Evolutionary conservation across 768 basidiomycete genomes (phyloP), one percentile per base, ranked within the genome.

Genomic region (Rubroboletus pulcherrimus): DNA sequence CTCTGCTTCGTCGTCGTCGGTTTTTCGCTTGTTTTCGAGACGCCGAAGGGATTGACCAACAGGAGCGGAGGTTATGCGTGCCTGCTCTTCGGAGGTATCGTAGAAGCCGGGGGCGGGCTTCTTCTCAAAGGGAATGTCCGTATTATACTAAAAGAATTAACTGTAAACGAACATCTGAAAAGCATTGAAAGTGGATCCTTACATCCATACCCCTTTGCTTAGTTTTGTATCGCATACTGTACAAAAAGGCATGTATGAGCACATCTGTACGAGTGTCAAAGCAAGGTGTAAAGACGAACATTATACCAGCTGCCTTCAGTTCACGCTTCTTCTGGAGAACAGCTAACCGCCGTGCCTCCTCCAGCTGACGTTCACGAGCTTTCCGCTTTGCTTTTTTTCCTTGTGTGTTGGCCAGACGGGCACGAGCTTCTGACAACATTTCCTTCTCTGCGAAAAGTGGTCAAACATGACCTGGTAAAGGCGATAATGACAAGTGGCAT

Each of bases 331-430:
- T 99, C 71, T 98, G 97, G 51, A 99, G 74, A 35, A 96, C 91
- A 9, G 97, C 97, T 41, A 99, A 75, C 24, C 97, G 81, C 50
- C 96, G 78, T 2, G 97, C 97, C 68, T 99, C 97, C 69, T 99
- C 97, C 37, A 99, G 76, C 66, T 98, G 96, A 56, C 96, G 88
- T 67, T 99, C 97, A 43, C 97, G 84, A 5, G 95, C 97, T 74
- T 98, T 99, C 63, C 97, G 88, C 72, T 99, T 99, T 3, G 97
- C 97, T 73, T 99, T 99, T 73, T 99, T 99, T 35, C 97, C 97
- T 72, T 99, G 97, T 0, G 97, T 99, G 70, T 99, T 99, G 48
- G 97, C 97, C 35, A 99, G 80, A 75, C 97, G 87, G 7, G 97
- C 97, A 62, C 97, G 87, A 30, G 97, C 97, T 72, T 99, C 97